Conservation (phyloP, 352 stramenopile species). For the Pythium aquatile region DNA sequence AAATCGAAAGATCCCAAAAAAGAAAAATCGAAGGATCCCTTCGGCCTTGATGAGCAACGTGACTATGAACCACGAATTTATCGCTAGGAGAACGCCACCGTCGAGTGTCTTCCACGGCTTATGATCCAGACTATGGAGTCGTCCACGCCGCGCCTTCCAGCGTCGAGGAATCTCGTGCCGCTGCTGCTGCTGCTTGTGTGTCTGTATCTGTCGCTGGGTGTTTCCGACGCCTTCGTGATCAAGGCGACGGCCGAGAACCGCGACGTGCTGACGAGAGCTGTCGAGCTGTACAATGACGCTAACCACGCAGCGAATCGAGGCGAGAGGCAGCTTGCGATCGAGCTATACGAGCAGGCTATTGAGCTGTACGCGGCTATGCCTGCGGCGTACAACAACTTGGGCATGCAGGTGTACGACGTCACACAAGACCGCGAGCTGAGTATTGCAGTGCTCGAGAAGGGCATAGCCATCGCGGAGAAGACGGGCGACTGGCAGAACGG, state of each 20-base stretch:
- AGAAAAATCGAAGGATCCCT: slow-evolving; percentile 26
- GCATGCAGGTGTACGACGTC: slow-evolving; percentile 46
- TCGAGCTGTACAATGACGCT: slow-evolving; percentile 21
- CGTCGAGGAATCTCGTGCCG: too few relatives aligned
- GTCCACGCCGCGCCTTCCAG: background rate
- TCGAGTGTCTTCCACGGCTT: background rate
- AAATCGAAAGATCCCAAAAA: background rate
- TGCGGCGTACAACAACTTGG: slow-evolving; percentile 80
- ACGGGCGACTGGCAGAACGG: slow-evolving; percentile 39
- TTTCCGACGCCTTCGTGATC: slow-evolving; percentile 4
- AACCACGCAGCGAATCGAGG: background rate
- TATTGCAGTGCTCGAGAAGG: slow-evolving; percentile 39
- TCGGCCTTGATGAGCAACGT: background rate
- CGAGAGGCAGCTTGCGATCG: slow-evolving; percentile 25
- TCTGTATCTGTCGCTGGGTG: background rate
- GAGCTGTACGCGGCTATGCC: slow-evolving; percentile 43
- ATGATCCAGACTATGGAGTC: too few relatives aligned
- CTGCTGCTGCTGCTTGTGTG: slow-evolving; percentile 3
- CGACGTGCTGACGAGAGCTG: slow-evolving; percentile 3
- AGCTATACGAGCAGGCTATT: slow-evolving; percentile 52
- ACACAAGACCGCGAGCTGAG: slow-evolving; percentile 30
- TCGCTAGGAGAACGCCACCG: too few relatives aligned
- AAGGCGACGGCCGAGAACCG: slow-evolving; percentile 17
- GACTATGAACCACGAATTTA: too few relatives aligned
- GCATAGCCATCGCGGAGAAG: slow-evolving; percentile 31